Evolutionary conservation across 1,139 yeast species (phyloP), one percentile per base, ranked within the genome.

Genomic region (Yamadazyma atmosphaerica): DNA sequence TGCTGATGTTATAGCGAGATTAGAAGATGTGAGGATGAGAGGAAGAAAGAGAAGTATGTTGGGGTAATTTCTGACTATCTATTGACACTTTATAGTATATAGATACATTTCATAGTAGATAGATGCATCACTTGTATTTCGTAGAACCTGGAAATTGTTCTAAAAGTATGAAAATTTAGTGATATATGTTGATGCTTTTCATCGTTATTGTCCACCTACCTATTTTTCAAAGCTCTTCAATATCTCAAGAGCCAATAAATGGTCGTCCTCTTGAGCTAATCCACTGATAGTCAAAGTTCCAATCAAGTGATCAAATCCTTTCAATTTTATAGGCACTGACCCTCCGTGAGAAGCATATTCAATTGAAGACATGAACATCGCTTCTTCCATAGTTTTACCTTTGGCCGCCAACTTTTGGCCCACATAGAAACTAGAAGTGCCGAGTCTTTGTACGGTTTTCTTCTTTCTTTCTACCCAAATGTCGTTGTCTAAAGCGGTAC

Each of bases 31-130:
- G 1, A 71, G 98, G 51, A 62, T 85, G 65, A 77, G 98, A 56
- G 99, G 99, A 1, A 74, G 99, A 50, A 92, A 92, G 74, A 76
- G 98, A 61, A 85, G 95, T 47, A 87, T 90, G 96, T 68, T 90
- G 36, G 98, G 98, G 11, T 43, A 27, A 23, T 21, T 10, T 27
- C 12, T 5, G 10, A 27, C 9, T 19, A 25, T n/a, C n/a, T n/a
- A n/a, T n/a, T n/a, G n/a, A n/a, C n/a, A n/a, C n/a, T n/a, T n/a
- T n/a, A 12, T 25, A 25, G 29, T 6, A 25, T n/a, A 25, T n/a
- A 25, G 7, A 31, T 6, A 17, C 33, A 16, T 5, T 21, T 9
- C 32, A 29, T n/a, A n/a, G n/a, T n/a, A n/a, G n/a, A n/a, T n/a
- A n/a, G n/a, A n/a, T n/a, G n/a, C n/a, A n/a, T n/a, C n/a, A n/a